Percentiles rank a stretch among this genome's conserved stretches.
These are phyloP conservation scores for Chloropicon primus DNA, from an alignment of 139 green algal species.

Conservation along the genomic window DNA sequence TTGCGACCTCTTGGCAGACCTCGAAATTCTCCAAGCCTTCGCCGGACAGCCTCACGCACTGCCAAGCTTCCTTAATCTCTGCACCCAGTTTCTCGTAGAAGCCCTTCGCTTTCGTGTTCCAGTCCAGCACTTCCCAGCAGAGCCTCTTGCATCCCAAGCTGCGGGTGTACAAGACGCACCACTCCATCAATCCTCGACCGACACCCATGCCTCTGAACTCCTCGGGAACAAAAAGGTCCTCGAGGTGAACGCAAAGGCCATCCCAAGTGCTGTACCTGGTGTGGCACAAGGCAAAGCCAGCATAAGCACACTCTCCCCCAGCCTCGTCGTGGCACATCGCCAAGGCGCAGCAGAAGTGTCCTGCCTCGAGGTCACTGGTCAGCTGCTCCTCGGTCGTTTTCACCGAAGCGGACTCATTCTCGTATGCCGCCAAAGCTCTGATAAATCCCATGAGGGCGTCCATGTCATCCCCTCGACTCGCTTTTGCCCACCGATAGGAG, in stretches of 20 bases:
- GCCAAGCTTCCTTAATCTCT: background rate
- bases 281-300: background rate
- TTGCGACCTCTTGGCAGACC: background rate
- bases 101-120: background rate
- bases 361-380: too few species aligned
- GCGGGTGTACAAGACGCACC: background rate
- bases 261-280: background rate
- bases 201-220: background rate
- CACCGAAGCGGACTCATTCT: too few species aligned
- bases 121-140: background rate
- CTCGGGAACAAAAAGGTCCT: background rate
- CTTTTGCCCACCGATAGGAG: too few species aligned
- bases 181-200: background rate
- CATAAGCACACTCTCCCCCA: too few species aligned
- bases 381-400: too few species aligned
- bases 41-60: background rate
- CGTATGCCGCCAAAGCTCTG: too few species aligned
- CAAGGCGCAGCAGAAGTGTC: too few species aligned
- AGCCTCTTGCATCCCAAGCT: background rate
- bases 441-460: too few species aligned
- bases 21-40: background rate
- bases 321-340: too few species aligned
- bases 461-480: too few species aligned
- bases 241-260: background rate
- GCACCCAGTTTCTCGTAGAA: background rate